phyloP scores from a whole-genome alignment of 2,329 filamentous ascomycete genomes.

The Lecanicillium sp. region DNA sequence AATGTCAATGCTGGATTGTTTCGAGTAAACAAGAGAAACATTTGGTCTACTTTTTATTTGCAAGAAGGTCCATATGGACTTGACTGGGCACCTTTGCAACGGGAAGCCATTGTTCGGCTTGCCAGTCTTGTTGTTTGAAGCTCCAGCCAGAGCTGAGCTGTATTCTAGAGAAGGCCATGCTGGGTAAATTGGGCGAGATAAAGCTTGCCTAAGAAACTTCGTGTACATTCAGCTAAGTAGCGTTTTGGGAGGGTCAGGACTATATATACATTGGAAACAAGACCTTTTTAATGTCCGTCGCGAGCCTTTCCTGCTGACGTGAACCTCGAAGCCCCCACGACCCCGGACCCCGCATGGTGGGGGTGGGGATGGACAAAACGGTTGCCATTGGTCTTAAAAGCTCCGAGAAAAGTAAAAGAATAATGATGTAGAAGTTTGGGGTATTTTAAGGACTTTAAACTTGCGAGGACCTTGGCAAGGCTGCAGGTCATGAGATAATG shows the following conservation, averaged over 20 bases:
- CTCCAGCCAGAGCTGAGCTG: constrained; percentile 16
- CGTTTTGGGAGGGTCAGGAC: neutral
- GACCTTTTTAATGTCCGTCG: neutral
- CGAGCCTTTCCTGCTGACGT: constrained; percentile 2
- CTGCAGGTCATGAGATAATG: no score
- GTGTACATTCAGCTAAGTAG: no score
- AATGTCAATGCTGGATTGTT: no score
- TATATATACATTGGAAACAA: neutral
- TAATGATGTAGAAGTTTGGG: no score
- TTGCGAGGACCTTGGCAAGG: no score
- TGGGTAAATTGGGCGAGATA: no score
- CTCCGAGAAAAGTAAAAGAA: no score
- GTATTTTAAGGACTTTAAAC: no score
- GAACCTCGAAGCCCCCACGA: constrained; percentile 2
- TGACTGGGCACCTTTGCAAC: constrained; percentile 26
- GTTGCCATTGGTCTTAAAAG: no score
- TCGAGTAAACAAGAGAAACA: no score
- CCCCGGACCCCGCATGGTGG: constrained; percentile 4
- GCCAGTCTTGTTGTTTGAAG: constrained; percentile 16
- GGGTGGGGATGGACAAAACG: neutral
- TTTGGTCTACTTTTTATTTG: constrained; percentile 27
- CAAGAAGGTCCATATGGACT: constrained; percentile 29
- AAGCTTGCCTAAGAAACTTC: no score
- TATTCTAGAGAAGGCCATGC: constrained; percentile 3
- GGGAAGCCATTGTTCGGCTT: constrained; percentile 23